Conservation (phyloP, 2,329 filamentous ascomycete species). For the Colletotrichum sp. region DNA sequence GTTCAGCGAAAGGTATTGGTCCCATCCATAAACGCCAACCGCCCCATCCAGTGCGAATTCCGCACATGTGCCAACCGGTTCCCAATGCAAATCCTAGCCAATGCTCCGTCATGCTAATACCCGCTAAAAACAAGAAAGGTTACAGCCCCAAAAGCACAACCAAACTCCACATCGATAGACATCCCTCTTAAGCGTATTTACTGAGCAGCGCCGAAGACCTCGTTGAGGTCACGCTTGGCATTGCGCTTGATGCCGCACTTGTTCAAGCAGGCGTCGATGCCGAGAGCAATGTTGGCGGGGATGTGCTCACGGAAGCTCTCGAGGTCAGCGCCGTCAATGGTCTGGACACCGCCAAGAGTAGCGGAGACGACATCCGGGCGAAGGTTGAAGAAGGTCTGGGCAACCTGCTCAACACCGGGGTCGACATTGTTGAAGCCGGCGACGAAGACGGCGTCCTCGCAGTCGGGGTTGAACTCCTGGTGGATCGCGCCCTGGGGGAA, state of each 20-base stretch:
- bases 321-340: slow-evolving; percentile 44
- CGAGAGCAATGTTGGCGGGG: slow-evolving; percentile 55
- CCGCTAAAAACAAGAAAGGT: not conserved
- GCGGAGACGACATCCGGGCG: slow-evolving; percentile 43
- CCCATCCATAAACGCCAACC: not conserved
- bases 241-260: slow-evolving; percentile 50
- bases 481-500: slow-evolving; percentile 57
- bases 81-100: not conserved
- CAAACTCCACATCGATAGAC: not conserved
- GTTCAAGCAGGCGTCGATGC: slow-evolving; percentile 55
- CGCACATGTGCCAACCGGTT: not conserved
- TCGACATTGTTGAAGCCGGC: slow-evolving; percentile 52
- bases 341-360: slow-evolving; percentile 40
- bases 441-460: slow-evolving; percentile 51
- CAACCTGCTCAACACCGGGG: slow-evolving; percentile 49
- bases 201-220: slow-evolving; percentile 17
- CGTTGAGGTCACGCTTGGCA: slow-evolving; percentile 32
- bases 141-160: not conserved
- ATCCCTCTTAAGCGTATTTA: not conserved
- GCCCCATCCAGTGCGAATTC: not conserved
- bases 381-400: slow-evolving; percentile 52
- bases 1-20: not conserved
- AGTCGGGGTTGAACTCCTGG: slow-evolving; percentile 57
- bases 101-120: not conserved
- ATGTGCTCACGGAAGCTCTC: slow-evolving; percentile 43